Evolutionary conservation across 2,329 filamentous ascomycete genomes (phyloP).

Genomic region (Colletotrichum cordylinicola): DNA sequence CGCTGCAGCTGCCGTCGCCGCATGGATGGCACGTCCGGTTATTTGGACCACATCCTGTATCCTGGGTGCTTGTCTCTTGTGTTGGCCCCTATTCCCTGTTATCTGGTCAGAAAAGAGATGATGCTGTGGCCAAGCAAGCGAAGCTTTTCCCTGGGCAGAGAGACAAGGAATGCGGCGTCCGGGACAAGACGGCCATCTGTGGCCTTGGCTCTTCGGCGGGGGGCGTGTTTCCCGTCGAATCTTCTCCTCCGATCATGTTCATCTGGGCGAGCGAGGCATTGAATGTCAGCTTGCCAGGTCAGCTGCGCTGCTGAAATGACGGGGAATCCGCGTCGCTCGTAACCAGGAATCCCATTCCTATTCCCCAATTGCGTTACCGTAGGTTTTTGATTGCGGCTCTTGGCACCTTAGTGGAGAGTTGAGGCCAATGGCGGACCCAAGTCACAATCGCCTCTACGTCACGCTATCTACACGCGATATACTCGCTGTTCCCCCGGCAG

Average conservation of each 20-base stretch:
- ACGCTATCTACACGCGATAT: slow-evolving; percentile 7
- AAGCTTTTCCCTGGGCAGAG: slow-evolving; percentile 2
- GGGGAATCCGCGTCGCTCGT: background rate
- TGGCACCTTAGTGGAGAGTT: slow-evolving; percentile 12
- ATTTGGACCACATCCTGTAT: background rate
- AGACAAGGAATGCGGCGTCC: slow-evolving; percentile 13
- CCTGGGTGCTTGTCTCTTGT: background rate
- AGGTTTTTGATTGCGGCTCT: background rate
- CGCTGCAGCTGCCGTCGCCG: slow-evolving; percentile 4
- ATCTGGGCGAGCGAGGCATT: background rate
- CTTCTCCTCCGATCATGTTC: background rate
- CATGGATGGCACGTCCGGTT: background rate
- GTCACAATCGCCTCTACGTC: background rate
- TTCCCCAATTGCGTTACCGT: slow-evolving; percentile 18
- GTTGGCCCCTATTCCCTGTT: background rate
- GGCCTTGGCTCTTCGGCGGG: background rate
- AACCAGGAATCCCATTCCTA: background rate
- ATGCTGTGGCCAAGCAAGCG: slow-evolving; percentile 2
- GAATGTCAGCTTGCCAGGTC: background rate
- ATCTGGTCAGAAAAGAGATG: background rate
- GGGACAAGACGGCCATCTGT: background rate
- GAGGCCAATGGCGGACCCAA: background rate
- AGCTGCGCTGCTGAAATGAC: background rate
- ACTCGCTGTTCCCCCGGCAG: background rate
- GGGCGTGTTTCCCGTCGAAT: background rate